Conservation (phyloP, 2,329 filamentous ascomycete species). For the Ceratocystis papillata region DNA sequence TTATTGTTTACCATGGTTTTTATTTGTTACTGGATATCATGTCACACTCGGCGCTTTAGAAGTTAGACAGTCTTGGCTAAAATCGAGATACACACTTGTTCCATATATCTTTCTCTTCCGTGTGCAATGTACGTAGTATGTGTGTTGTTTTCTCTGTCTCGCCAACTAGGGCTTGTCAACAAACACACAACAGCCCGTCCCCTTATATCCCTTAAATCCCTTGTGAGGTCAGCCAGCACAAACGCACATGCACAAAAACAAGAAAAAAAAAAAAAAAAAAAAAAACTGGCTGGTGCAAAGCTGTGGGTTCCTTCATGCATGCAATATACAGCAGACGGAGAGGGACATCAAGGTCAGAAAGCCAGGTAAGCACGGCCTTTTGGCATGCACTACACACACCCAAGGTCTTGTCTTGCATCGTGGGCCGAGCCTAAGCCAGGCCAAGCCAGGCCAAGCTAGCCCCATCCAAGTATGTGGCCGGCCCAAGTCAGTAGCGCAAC, state of each 20-base stretch:
- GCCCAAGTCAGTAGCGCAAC: too few relatives aligned
- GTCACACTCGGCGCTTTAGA: not conserved
- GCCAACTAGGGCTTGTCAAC: not conserved
- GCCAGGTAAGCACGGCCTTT: not conserved
- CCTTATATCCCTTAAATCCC: not conserved
- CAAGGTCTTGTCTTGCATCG: too few relatives aligned
- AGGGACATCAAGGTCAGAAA: too few relatives aligned
- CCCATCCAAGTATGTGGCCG: too few relatives aligned
- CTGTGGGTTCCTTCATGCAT: constrained; percentile 1
- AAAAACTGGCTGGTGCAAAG: not conserved
- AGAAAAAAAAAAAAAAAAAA: not conserved
- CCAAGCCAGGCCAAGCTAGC: not conserved
- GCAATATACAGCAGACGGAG: not conserved
- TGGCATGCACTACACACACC: constrained; percentile 1
- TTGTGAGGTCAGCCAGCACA: not conserved
- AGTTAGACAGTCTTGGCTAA: not conserved
- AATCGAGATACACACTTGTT: not conserved
- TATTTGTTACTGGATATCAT: not conserved
- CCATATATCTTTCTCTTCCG: not conserved
- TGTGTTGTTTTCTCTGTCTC: not conserved
- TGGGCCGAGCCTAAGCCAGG: not conserved
- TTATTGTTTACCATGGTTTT: not conserved
- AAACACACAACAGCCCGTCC: not conserved
- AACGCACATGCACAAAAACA: not conserved
- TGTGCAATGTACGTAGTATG: not conserved